These are phyloP conservation scores for Cercophora samala DNA, from an alignment of 495 filamentous ascomycete species.

Conservation along the genomic window DNA sequence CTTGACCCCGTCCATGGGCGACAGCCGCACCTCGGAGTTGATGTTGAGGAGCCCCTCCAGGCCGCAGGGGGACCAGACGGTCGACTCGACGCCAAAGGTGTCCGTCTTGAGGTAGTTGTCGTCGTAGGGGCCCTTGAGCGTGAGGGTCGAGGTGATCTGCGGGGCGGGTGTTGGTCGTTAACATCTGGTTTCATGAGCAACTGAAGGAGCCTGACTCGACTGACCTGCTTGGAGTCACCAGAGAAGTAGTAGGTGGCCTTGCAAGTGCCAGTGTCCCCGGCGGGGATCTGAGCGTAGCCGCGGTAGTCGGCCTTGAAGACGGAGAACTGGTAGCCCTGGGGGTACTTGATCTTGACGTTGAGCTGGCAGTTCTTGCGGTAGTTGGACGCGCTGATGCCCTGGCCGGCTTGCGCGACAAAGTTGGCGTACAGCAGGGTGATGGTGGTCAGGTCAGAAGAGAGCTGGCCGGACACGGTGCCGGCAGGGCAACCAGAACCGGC, in stretches of 20 bases:
- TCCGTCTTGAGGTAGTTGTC: slow-evolving; percentile 41
- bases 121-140: slow-evolving; percentile 37
- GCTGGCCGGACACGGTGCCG: slow-evolving; percentile 37
- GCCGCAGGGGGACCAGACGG: slow-evolving; percentile 46
- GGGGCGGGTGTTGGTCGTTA: neutral
- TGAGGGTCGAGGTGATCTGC: slow-evolving; percentile 34
- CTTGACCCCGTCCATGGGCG: slow-evolving; percentile 20
- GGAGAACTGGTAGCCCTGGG: slow-evolving; percentile 51
- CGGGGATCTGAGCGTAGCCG: slow-evolving; percentile 44
- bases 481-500: slow-evolving; percentile 51
- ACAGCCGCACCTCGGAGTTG: slow-evolving; percentile 42
- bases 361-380: slow-evolving; percentile 52
- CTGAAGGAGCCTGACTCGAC: neutral
- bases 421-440: slow-evolving; percentile 47
- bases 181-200: neutral
- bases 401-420: slow-evolving; percentile 47
- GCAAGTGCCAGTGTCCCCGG: slow-evolving; percentile 44
- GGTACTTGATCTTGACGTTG: slow-evolving; percentile 49
- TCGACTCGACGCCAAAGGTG: slow-evolving; percentile 36
- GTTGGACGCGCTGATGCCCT: slow-evolving; percentile 35
- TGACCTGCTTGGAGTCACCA: slow-evolving; percentile 33
- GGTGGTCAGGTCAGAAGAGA: slow-evolving; percentile 45
- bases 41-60: slow-evolving; percentile 41
- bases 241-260: slow-evolving; percentile 54
- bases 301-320: slow-evolving; percentile 51